Evolutionary conservation across 2,329 filamentous ascomycete genomes (phyloP).

Genomic region (Chaetoscypha palmicola): DNA sequence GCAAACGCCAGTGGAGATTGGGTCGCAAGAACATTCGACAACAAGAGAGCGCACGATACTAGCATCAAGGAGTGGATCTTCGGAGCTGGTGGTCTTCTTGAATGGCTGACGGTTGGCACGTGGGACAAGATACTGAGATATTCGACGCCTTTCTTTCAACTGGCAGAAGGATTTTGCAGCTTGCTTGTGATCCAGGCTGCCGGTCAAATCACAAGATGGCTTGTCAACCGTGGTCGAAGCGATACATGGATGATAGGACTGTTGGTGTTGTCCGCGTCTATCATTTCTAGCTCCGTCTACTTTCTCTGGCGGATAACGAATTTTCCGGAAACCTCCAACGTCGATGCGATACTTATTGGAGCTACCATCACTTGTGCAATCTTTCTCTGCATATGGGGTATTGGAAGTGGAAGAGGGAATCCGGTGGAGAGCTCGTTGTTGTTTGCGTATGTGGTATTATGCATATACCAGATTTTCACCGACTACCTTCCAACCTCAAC

Average conservation of each 20-base stretch:
- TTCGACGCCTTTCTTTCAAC: conserved; percentile 89
- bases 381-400: conserved; percentile 89
- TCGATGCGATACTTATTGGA: conserved; percentile 88
- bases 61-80: conserved; percentile 79
- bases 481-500: conserved; percentile 79
- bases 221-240: conserved; percentile 86
- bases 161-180: conserved; percentile 94
- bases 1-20: conserved; percentile 64
- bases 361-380: conserved; percentile 87
- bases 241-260: conserved; percentile 96
- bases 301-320: conserved; percentile 93
- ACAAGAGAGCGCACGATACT: conserved; percentile 56
- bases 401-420: conserved; percentile 87
- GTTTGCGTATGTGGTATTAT: conserved; percentile 96
- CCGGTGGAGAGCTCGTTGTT: conserved; percentile 90
- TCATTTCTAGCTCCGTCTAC: conserved; percentile 90
- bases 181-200: conserved; percentile 90
- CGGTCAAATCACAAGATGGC: conserved; percentile 88
- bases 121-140: conserved; percentile 89
- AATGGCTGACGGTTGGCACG: conserved; percentile 70
- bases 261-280: conserved; percentile 77
- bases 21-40: conserved; percentile 72
- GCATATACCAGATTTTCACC: conserved; percentile 98
- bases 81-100: conserved; percentile 74
- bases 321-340: conserved; percentile 87